Conservation (phyloP, 2,329 filamentous ascomycete species). For the Botrytis tulipae region DNA sequence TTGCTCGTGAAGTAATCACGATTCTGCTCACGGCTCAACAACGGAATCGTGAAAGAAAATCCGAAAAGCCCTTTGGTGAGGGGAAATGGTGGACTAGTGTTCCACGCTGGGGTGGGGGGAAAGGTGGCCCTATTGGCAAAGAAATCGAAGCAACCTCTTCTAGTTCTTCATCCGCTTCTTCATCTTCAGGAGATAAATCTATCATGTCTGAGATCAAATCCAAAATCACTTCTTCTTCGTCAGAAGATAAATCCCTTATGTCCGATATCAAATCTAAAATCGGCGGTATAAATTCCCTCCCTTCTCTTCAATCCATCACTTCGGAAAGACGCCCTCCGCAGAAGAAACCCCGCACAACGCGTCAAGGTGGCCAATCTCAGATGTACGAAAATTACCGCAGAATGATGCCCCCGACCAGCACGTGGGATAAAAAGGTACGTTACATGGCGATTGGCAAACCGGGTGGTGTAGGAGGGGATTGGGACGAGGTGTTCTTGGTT, state of each 20-base stretch:
- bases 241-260: background rate
- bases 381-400: conserved; percentile 66
- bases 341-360: conserved; percentile 24
- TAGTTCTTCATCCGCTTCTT: conserved; percentile 4
- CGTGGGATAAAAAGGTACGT: conserved; percentile 59
- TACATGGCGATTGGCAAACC: conserved; percentile 57
- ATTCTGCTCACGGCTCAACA: conserved; percentile 63
- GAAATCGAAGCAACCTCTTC: conserved; percentile 41
- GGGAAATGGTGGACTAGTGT: conserved; percentile 61
- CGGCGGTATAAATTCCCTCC: conserved; percentile 24
- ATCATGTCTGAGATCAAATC: background rate
- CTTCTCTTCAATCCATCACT: background rate
- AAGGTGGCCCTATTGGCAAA: conserved; percentile 61
- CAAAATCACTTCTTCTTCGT: background rate
- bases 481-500: conserved; percentile 62
- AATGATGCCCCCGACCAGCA: conserved; percentile 55
- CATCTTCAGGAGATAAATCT: background rate
- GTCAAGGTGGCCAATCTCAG: conserved; percentile 43
- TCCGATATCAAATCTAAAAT: conserved; percentile 26
- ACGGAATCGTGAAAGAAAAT: conserved; percentile 55
- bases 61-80: conserved; percentile 56
- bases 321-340: conserved; percentile 13
- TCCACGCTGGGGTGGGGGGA: conserved; percentile 61
- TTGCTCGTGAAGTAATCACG: conserved; percentile 59
- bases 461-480: conserved; percentile 50